Evolutionary conservation across 768 basidiomycete genomes (phyloP), one percentile per base, ranked within the genome.

Genomic region (Phaeotremella skinneri): DNA sequence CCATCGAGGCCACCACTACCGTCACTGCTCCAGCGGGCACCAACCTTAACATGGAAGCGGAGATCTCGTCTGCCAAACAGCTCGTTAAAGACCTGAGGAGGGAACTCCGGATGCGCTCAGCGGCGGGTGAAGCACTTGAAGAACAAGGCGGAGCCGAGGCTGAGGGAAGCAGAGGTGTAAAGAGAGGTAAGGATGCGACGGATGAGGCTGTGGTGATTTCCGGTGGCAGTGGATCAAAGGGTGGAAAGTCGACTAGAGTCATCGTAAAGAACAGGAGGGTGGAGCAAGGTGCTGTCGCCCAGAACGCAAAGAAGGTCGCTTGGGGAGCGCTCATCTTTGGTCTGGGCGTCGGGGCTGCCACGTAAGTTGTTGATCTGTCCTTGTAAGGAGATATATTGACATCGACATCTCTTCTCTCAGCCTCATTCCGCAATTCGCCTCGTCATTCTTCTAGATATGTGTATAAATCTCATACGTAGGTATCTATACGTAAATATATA

Each of bases 281-380:
- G 9, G 67, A 66, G 13, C 49, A 83, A 83, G 74, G 72, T 80
- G 48, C 52, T 20, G 72, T 86, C 62, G 82, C 85, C 64, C 85
- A 90, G 11, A 82, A 84, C 69, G 83, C 84, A 66, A 88, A 87
- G 77, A 85, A 85, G 32, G 80, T 87, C 54, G 88, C 87, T 2
- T 92, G 90, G 90, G 90, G 90, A 34, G 80, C 87, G 20, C 81
- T 88, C 34, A 87, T 87, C 20, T 93, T 94, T 77, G 89, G 88
- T 34, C 80, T 90, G 50, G 90, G 90, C 27, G 79, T 88, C 75
- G 83, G 88, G 50, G 90, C 89, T 61, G 82, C 87, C n/a, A 39
- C 66, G 70, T 72, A 49, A 63, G 70, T 64, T 16, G n/a, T 4
- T 2, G 20, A 2, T 21, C 13, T 37, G 14, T 2, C 37, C 0